A percentile compares a stretch with the other conserved stretches of the same genome.
phyloP scores from a whole-genome alignment of 768 basidiomycete species.

The Jaapia argillacea region DNA sequence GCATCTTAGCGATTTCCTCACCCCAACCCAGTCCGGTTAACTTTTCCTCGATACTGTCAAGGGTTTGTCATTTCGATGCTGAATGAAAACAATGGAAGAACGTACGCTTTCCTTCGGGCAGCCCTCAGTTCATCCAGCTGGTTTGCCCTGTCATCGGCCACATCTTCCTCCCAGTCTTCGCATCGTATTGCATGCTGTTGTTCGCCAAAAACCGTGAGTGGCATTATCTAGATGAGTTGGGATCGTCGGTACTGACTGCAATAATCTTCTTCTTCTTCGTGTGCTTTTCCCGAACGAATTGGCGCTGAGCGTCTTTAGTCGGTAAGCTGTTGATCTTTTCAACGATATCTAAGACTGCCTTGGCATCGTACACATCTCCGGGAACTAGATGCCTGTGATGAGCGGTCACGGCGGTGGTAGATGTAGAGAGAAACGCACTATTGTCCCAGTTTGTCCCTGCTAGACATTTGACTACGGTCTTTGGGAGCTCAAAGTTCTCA shows the following conservation, averaged over 20 bases:
- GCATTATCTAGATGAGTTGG: neutral
- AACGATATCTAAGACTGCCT: neutral
- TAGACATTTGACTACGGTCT: neutral
- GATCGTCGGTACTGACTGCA: neutral
- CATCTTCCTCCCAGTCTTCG: neutral
- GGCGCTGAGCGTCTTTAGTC: neutral
- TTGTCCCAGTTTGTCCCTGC: neutral
- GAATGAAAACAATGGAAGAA: neutral
- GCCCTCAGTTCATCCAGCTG: neutral
- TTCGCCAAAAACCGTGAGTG: neutral
- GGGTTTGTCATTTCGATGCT: neutral
- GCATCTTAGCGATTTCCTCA: neutral
- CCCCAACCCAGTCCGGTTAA: neutral
- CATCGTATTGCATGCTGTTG: neutral
- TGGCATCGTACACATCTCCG: neutral
- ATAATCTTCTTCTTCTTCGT: neutral
- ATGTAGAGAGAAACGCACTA: neutral
- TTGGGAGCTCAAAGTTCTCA: neutral
- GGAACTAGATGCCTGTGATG: neutral
- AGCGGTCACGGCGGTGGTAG: neutral
- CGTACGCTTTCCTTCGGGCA: neutral
- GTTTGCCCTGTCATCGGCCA: neutral
- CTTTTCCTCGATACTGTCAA: neutral
- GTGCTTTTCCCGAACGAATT: neutral
- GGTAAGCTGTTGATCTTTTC: neutral